Base-by-base conservation (phyloP, 768 basidiomycete genomes). In the Butyriboletus loyo region DNA sequence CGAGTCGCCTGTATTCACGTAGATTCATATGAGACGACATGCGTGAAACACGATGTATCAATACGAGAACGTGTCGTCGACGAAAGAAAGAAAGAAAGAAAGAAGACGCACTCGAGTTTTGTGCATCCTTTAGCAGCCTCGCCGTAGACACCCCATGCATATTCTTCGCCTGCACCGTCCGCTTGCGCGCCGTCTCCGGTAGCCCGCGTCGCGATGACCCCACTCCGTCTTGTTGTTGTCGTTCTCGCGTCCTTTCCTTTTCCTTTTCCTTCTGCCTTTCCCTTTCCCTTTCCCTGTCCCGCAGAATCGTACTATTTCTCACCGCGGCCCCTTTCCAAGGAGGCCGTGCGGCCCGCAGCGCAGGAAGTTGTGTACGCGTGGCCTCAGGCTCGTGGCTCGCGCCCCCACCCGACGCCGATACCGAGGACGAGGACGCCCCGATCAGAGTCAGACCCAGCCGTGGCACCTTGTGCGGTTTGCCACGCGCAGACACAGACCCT, bases 41-140 rank as follows among this genome's bases (percentile, higher is more conserved):
- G 39, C 37, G 19, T 32, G 15, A 39, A 39, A 50, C 22, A 50
- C 10, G 9, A 56, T 19, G 11, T 8, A 28, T 44, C 39, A 47
- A 41, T 14, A 31, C n/a, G 17, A 40, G 17, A 30, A 21, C 40
- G 4, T 8, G 19, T 28, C 31, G n/a, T 28, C 11, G 9, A 50
- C 24, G 1, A 21, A 11, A n/a, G 24, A 25, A n/a, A 28, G 13
- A 34, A 19, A 40, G n/a, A 42, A 19, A 5, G 22, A 45, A 15
- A n/a, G 31, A 17, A 19, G 3, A 67, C 66, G 48, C 38, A 66
- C 66, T 32, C 28, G 45, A 2, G 1, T n/a, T 57, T 38, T 69
- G 69, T 14, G 58, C 63, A 9, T 30, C 9, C 42, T 15, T 50
- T 2, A 68, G 31, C 19, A 68, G 39, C 21, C 27, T 50, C 22